phyloP scores from a whole-genome alignment of 495 filamentous ascomycete species.

The Glonium stellatum region DNA sequence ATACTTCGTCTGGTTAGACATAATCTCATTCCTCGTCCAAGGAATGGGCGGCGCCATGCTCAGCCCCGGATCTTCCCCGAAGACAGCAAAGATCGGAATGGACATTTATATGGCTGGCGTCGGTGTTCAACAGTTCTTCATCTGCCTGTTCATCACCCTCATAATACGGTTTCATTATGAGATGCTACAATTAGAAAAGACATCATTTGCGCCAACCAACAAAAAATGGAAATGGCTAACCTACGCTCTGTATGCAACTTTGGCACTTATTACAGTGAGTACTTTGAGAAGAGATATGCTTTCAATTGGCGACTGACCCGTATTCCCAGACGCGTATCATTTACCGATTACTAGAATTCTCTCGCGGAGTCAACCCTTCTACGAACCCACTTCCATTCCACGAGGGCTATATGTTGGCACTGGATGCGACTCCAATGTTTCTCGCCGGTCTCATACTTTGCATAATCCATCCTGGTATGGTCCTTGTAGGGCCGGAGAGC shows the following conservation, averaged over 20 bases:
- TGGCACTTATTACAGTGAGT: conserved; percentile 48
- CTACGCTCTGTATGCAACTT: conserved; percentile 45
- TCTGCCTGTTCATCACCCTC: conserved; percentile 46
- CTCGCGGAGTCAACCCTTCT: conserved; percentile 32
- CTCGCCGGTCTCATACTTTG: conserved; percentile 42
- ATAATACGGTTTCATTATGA: conserved; percentile 45
- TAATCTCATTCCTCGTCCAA: conserved; percentile 60
- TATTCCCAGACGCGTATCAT: conserved; percentile 47
- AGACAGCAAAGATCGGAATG: conserved; percentile 40
- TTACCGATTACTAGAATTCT: conserved; percentile 53
- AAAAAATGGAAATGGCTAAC: conserved; percentile 41
- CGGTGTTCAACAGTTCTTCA: conserved; percentile 54
- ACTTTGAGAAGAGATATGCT: background rate
- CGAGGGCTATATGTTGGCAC: conserved; percentile 48
- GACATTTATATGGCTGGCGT: conserved; percentile 58
- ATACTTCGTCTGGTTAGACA: conserved; percentile 58
- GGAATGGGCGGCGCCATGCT: conserved; percentile 45
- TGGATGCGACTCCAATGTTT: conserved; percentile 56
- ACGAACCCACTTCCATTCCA: conserved; percentile 44
- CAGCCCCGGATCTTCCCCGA: conserved; percentile 11
- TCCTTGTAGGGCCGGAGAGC: conserved; percentile 43
- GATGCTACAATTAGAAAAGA: conserved; percentile 26
- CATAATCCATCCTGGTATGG: conserved; percentile 47
- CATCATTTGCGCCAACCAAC: background rate
- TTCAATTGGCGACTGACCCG: background rate